Evolutionary conservation across 805 yeast genomes (phyloP).

Genomic region (Saccharomycopsis sp.): DNA sequence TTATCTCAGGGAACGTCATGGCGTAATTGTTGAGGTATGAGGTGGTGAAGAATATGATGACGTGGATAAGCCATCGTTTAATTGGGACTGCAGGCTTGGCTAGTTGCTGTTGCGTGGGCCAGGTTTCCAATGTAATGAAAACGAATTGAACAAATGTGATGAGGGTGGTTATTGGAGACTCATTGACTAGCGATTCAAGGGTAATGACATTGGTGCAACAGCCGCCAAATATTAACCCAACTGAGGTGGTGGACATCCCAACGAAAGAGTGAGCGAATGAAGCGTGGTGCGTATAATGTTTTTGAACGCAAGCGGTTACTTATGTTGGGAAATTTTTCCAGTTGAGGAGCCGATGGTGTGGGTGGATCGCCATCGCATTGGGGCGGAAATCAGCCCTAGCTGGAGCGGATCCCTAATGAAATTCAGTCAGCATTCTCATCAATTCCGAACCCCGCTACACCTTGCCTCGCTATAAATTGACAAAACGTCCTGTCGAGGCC

Average conservation of each 20-base stretch:
- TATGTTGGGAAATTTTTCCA: too few relatives aligned
- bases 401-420: too few relatives aligned
- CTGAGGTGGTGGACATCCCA: conserved; percentile 1
- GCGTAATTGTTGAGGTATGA: conserved; percentile 53
- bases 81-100: conserved; percentile 35
- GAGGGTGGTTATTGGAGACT: conserved; percentile 37
- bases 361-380: too few relatives aligned
- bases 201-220: conserved; percentile 67
- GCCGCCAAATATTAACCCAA: conserved; percentile 51
- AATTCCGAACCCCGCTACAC: too few relatives aligned
- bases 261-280: too few relatives aligned
- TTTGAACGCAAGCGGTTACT: too few relatives aligned
- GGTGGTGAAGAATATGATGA: conserved; percentile 42
- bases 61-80: conserved; percentile 38
- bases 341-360: too few relatives aligned
- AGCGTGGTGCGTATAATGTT: too few relatives aligned
- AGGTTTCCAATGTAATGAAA: conserved; percentile 41
- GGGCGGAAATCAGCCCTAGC: too few relatives aligned
- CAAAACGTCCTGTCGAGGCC: too few relatives aligned
- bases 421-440: too few relatives aligned
- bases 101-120: conserved; percentile 30
- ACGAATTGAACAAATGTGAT: conserved; percentile 50
- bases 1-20: conserved; percentile 43
- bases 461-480: too few relatives aligned
- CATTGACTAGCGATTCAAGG: conserved; percentile 45